phyloP scores from a whole-genome alignment of 2,329 filamentous ascomycete genomes.

The Penicillium sp. region DNA sequence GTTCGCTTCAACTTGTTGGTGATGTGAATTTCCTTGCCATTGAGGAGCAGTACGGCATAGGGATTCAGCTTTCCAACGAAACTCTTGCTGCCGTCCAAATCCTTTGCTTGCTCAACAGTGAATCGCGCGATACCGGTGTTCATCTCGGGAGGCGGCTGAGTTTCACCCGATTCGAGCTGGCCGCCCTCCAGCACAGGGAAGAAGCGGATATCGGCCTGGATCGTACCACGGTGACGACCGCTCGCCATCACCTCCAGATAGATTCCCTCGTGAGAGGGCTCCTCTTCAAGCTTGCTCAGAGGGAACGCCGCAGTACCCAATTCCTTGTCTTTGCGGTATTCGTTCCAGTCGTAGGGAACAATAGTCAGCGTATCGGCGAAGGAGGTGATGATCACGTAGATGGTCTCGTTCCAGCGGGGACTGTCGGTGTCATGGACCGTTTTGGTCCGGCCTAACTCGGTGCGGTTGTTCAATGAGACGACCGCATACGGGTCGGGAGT shows the following conservation, averaged over 20 bases:
- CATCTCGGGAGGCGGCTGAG: constrained; percentile 75
- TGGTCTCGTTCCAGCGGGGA: constrained; percentile 92
- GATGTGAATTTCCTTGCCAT: constrained; percentile 81
- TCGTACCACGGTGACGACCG: constrained; percentile 73
- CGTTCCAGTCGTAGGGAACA: constrained; percentile 86
- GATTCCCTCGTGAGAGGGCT: constrained; percentile 74
- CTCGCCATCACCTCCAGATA: constrained; percentile 76
- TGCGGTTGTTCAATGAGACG: constrained; percentile 76
- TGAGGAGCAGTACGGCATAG: constrained; percentile 81
- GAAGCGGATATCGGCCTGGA: constrained; percentile 82
- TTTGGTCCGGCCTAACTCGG: constrained; percentile 82
- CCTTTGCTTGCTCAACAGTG: constrained; percentile 92
- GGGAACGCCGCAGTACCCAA: constrained; percentile 80
- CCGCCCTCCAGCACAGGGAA: constrained; percentile 78
- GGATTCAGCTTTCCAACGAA: constrained; percentile 86
- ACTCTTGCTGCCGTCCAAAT: constrained; percentile 87
- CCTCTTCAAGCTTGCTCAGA: constrained; percentile 72
- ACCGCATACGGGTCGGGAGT: constrained; percentile 85
- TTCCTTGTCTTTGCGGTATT: constrained; percentile 93
- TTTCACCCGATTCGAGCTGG: constrained; percentile 65
- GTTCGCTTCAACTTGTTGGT: constrained; percentile 93
- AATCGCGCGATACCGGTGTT: constrained; percentile 93
- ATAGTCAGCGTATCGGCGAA: constrained; percentile 83
- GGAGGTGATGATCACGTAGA: constrained; percentile 90
- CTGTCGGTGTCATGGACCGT: constrained; percentile 75